Evolutionary conservation across 805 yeast genomes (phyloP), one percentile per base, ranked within the genome.

Genomic region (Metschnikowia cerradonensis): DNA sequence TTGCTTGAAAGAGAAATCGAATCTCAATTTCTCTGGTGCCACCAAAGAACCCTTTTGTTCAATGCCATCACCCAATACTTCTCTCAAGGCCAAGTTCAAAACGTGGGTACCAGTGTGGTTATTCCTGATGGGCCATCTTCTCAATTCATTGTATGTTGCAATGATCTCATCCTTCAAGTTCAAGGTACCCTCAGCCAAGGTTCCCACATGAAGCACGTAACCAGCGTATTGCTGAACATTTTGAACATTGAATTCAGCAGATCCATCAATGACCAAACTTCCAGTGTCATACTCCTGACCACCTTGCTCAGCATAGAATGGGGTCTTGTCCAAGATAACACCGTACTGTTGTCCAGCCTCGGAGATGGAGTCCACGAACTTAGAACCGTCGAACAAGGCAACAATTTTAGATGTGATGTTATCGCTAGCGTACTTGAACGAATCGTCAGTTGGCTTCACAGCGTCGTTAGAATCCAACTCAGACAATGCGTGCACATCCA

Each of bases 61-160:
- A 52, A 94, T 84, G 34, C 83, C 83, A 57, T 84, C 88, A 55
- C 98, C 99, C 50, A 94, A 75, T 40, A 86, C 90, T 61, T 84
- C 86, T 67, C 92, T 83, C 60, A 94, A 77, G 40, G 95, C 98
- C 67, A 77, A 87, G 73, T 94, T 94, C 61, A 94, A 81, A 43
- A 94, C 83, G 66, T 94, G 99, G 2, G 99, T 94, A 75, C 97
- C 97, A 40, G 99, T 92, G 72, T 94, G 99, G 79, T 94, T 94
- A 75, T 91, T 90, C 76, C 95, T 88, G 61, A 94, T 84, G 55
- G 97, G 96, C 88, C 90, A 85, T 75, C 99, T 88, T 70, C 98
- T 88, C 63, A 86, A 78, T 67, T 89, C 97, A 63, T 94, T 97
- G 63, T 84, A 90, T 44, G 91, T 84, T 20, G 96, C 95, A 70